Base-by-base conservation (phyloP, 345 rosid genomes). In the Geranium brycei region DNA sequence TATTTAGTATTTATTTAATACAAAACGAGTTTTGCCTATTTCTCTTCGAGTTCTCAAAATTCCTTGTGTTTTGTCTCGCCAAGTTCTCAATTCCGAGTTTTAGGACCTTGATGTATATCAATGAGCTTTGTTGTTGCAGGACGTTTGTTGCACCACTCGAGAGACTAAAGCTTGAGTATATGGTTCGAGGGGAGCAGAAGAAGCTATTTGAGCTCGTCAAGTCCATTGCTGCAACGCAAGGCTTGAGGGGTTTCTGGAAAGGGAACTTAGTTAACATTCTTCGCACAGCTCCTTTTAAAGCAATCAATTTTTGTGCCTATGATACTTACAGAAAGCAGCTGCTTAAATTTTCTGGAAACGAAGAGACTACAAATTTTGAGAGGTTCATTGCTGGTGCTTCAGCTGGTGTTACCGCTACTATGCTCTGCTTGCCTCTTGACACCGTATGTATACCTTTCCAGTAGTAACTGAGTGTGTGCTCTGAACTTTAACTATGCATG, bases 331-430 rank as follows among this genome's bases (percentile, higher is more conserved):
- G 91, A 76, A 82, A 67, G 77, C 86, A 80, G 19, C 75, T 89
- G 72, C 64, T 85, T 68, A 87, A 78, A 70, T 19, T 78, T 60
- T 72, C 93, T 59, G 77, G 86, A 60, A 92, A 84, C 57, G 81
- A 87, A 71, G 96, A 89, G 75, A 70, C 84, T 4, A 83, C 96
- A 0, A 89, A 92, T 67, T 83, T 87, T 59, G 91, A 92, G 81
- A 80, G 98, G 80, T 87, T 92, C 19, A 64, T 89, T 69, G 95
- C 98, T 38, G 96, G 98, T 62, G 98, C 96, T 66, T 83, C 92
- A 0, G 95, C 98, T 71, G 98, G 96, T 75, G 79, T 92, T 61
- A 92, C 98, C 62, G 98, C 98, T 41, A 79, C 84, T 70, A 76
- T 85, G 60, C 84, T 92, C 65, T 89, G 98, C 83, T 81, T 89